Conservation (phyloP, 148 eudicot genomes). For the Fagopyrum homotropicum region DNA sequence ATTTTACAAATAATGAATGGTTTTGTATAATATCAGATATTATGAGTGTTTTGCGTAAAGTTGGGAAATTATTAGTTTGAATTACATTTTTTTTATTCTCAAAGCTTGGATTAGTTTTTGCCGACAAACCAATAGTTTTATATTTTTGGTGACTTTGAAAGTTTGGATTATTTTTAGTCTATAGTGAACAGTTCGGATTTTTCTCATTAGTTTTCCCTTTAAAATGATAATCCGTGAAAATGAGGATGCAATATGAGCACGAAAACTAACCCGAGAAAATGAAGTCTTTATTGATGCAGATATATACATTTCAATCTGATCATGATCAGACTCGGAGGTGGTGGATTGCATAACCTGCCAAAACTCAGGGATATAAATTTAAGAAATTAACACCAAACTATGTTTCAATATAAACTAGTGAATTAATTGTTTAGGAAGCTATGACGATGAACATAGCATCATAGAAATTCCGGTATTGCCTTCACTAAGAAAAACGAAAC, state of each 20-base stretch:
- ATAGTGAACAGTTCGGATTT: too few relatives aligned
- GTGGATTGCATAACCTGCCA: slow-evolving; percentile 51
- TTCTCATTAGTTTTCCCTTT: neutral
- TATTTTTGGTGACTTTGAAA: too few relatives aligned
- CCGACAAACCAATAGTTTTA: too few relatives aligned
- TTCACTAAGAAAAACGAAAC: slow-evolving; percentile 5
- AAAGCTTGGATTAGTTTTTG: too few relatives aligned
- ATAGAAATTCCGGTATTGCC: neutral
- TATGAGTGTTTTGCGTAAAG: too few relatives aligned
- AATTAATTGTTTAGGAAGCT: neutral
- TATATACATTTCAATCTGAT: slow-evolving; percentile 78
- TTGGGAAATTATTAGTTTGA: too few relatives aligned
- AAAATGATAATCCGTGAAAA: neutral
- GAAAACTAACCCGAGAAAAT: slow-evolving; percentile 70
- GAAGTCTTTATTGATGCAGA: slow-evolving; percentile 67
- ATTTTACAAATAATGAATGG: too few relatives aligned
- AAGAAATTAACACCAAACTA: neutral
- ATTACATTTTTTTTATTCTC: too few relatives aligned
- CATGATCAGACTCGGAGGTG: slow-evolving; percentile 45
- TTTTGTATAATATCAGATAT: too few relatives aligned
- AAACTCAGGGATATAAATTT: neutral
- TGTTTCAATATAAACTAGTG: neutral
- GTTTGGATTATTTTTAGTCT: too few relatives aligned
- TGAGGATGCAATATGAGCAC: neutral
- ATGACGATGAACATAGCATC: neutral